These are phyloP conservation scores for Gossypium stocksii DNA, from an alignment of 345 rosid species.

Conservation along the genomic window DNA sequence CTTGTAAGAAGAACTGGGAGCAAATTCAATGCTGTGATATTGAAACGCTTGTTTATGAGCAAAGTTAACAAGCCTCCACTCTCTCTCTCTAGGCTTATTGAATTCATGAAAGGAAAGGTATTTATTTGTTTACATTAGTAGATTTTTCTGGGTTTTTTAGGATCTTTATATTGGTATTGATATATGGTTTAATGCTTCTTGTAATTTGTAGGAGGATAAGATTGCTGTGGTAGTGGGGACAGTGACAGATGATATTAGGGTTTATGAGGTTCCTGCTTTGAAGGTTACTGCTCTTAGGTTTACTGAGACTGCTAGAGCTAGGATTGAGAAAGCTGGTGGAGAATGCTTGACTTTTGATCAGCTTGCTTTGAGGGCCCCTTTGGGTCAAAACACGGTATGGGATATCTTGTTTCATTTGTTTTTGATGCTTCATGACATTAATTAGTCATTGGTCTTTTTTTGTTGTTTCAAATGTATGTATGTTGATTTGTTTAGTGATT, in stretches of 20 bases:
- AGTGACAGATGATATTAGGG: slow-evolving; percentile 80
- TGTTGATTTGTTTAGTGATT: background rate
- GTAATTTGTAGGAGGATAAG: slow-evolving; percentile 50
- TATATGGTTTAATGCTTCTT: background rate
- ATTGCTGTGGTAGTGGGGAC: slow-evolving; percentile 90
- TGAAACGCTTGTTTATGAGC: slow-evolving; percentile 97
- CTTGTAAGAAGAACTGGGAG: slow-evolving; percentile 84
- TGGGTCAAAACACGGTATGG: slow-evolving; percentile 98
- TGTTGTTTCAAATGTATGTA: background rate
- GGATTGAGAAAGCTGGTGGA: slow-evolving; percentile 97
- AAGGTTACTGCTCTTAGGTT: slow-evolving; percentile 86
- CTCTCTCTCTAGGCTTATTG: slow-evolving; percentile 71
- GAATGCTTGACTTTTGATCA: slow-evolving; percentile 96
- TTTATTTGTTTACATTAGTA: background rate
- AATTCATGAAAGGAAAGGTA: slow-evolving; percentile 73
- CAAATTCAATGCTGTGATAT: slow-evolving; percentile 84
- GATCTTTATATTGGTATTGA: background rate
- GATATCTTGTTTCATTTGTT: background rate
- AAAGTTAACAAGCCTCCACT: slow-evolving; percentile 85
- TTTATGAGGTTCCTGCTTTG: slow-evolving; percentile 76
- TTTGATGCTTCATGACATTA: background rate
- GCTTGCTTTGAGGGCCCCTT: slow-evolving; percentile 87
- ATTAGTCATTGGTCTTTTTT: background rate
- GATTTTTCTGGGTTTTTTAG: background rate
- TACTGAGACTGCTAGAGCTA: slow-evolving; percentile 84